These are phyloP conservation scores for Claviceps humidiphila DNA, from an alignment of 2,329 filamentous ascomycete species.

Conservation along the genomic window DNA sequence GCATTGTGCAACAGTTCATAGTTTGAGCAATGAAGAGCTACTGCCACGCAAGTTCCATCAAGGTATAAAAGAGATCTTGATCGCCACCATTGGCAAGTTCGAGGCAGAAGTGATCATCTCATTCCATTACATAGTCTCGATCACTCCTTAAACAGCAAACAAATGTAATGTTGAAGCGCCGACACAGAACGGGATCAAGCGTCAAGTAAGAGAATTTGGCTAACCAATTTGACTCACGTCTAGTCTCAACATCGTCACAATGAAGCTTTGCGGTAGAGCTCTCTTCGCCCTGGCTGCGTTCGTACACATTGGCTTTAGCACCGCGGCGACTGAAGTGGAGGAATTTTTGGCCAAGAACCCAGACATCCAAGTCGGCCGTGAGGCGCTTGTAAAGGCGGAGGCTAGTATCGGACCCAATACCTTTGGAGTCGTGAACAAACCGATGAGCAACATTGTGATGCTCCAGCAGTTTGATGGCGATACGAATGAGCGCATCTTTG, in stretches of 20 bases:
- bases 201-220: no score
- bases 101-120: no score
- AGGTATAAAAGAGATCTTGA: no score
- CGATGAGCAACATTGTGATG: slow-evolving; percentile 6
- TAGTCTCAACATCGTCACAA: background rate
- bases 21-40: no score
- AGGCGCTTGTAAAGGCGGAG: slow-evolving; percentile 5
- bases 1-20: no score
- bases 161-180: no score
- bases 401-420: slow-evolving; percentile 5
- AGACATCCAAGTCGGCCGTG: slow-evolving; percentile 8
- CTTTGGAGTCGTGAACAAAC: slow-evolving; percentile 10
- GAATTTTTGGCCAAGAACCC: slow-evolving; percentile 7
- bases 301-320: background rate
- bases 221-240: no score
- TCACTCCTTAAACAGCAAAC: no score
- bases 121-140: no score
- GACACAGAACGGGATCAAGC: no score
- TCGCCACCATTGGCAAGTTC: no score
- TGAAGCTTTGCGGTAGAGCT: slow-evolving; percentile 1
- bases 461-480: slow-evolving; percentile 8
- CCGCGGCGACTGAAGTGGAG: background rate
- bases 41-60: no score
- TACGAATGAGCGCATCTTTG: slow-evolving; percentile 7
- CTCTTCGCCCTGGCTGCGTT: background rate